These are phyloP conservation scores for Claviceps maximensis DNA, from an alignment of 2,329 filamentous ascomycete species.

Conservation along the genomic window DNA sequence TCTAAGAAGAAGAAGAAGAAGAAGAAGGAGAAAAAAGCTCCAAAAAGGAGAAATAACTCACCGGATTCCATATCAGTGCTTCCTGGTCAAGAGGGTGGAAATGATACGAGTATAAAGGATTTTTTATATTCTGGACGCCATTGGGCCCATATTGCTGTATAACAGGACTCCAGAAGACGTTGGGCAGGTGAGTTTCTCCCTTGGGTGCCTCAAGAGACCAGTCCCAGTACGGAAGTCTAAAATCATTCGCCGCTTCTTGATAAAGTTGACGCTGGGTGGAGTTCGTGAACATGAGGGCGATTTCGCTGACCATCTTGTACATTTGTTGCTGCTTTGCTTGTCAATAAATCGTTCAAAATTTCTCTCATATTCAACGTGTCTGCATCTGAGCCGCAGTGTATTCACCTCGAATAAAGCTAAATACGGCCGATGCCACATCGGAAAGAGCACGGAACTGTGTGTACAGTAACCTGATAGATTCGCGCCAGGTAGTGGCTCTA, in stretches of 20 bases:
- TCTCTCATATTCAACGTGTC: neutral
- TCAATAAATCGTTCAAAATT: constrained; percentile 7
- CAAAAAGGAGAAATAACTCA: constrained; percentile 23
- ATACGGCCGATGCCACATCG: constrained; percentile 76
- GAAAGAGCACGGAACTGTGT: constrained; percentile 63
- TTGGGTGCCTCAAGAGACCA: constrained; percentile 38
- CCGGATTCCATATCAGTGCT: constrained; percentile 46
- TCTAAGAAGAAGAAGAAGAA: too few relatives aligned
- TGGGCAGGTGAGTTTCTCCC: constrained; percentile 34
- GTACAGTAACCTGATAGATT: constrained; percentile 58
- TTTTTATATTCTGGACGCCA: constrained; percentile 41
- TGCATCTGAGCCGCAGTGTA: neutral
- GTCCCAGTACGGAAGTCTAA: constrained; percentile 47
- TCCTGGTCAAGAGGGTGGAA: constrained; percentile 46
- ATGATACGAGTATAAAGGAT: constrained; percentile 47
- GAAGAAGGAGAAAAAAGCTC: neutral
- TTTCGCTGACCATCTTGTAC: constrained; percentile 23
- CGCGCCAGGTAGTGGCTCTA: constrained; percentile 35
- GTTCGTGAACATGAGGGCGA: constrained; percentile 36
- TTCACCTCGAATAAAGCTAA: constrained; percentile 46
- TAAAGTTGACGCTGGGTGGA: constrained; percentile 34
- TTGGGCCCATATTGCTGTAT: constrained; percentile 43
- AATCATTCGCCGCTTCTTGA: constrained; percentile 33
- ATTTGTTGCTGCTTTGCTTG: constrained; percentile 21
- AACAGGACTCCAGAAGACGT: constrained; percentile 31